Conservation (phyloP, 2,329 filamentous ascomycete species). For the Venturia asperata region DNA sequence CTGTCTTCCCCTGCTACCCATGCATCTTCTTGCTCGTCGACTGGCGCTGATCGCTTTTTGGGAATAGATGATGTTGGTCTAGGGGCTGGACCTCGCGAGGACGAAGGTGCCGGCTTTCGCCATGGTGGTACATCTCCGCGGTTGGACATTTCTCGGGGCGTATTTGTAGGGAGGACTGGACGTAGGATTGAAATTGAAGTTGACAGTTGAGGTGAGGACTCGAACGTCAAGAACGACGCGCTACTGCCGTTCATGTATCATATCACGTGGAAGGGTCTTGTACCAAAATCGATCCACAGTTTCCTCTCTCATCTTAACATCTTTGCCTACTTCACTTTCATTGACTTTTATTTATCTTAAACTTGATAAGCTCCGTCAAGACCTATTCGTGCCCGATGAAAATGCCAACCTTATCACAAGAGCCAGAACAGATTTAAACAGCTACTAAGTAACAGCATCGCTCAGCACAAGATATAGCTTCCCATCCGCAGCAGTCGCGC, state of each 20-base stretch:
- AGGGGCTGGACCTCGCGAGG: not conserved
- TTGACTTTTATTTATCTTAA: not conserved
- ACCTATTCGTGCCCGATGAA: too few species aligned
- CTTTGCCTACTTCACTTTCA: not conserved
- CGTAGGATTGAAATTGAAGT: not conserved
- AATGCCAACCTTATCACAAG: too few species aligned
- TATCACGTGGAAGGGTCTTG: not conserved
- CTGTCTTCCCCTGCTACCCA: constrained; percentile 94
- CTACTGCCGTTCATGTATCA: not conserved
- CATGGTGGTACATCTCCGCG: constrained; percentile 12
- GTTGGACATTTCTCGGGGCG: not conserved
- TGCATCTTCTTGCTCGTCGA: constrained; percentile 42
- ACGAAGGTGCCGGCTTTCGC: constrained; percentile 7
- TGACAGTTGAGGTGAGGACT: not conserved
- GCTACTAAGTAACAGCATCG: too few species aligned
- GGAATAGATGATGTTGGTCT: constrained; percentile 16
- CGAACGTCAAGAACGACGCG: not conserved
- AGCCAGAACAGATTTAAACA: too few species aligned
- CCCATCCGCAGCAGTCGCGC: too few species aligned
- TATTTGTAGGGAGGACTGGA: too few species aligned
- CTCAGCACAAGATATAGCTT: too few species aligned
- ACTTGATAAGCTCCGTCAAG: too few species aligned
- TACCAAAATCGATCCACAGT: not conserved
- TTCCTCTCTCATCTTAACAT: not conserved
- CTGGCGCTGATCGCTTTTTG: constrained; percentile 25